phyloP scores from a whole-genome alignment of 2,329 filamentous ascomycete genomes.

The Aspergillus felis region DNA sequence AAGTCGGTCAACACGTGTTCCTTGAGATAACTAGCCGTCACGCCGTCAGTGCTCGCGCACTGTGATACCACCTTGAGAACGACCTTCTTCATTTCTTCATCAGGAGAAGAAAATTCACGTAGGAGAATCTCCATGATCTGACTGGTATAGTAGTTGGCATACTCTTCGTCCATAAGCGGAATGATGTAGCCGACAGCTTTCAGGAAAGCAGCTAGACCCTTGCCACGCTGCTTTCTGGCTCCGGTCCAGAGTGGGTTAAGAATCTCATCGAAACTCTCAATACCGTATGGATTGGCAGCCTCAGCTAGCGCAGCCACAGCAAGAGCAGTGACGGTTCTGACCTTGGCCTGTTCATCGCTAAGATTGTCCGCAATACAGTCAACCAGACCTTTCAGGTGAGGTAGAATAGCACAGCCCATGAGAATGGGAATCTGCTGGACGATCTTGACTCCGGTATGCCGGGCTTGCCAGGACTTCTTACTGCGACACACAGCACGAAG shows the following conservation, averaged over 20 bases:
- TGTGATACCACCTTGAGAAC: slow-evolving; percentile 96
- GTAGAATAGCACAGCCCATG: slow-evolving; percentile 95
- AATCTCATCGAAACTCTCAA: slow-evolving; percentile 97
- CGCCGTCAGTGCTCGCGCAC: slow-evolving; percentile 89
- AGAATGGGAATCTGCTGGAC: slow-evolving; percentile 98
- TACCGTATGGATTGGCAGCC: slow-evolving; percentile 96
- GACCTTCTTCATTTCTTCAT: slow-evolving; percentile 99
- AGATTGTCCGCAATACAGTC: slow-evolving; percentile 95
- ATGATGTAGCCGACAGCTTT: slow-evolving; percentile 99
- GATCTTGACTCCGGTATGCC: slow-evolving; percentile 98
- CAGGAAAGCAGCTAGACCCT: slow-evolving; percentile 89
- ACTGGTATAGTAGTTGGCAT: slow-evolving; percentile 97
- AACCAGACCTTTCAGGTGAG: slow-evolving; percentile 91
- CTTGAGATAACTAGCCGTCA: slow-evolving; percentile 90
- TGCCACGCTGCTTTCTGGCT: slow-evolving; percentile 91
- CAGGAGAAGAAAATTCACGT: slow-evolving; percentile 91
- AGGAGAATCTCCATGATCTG: slow-evolving; percentile 99
- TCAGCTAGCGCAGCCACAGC: slow-evolving; percentile 93
- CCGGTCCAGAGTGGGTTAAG: slow-evolving; percentile 96
- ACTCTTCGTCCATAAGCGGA: slow-evolving; percentile 98
- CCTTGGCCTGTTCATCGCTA: slow-evolving; percentile 97
- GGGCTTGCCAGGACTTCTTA: slow-evolving; percentile 98
- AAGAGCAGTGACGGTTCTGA: slow-evolving; percentile 90
- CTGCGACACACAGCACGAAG: slow-evolving; percentile 91
- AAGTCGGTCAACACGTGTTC: slow-evolving; percentile 94